Conservation (phyloP, 1,139 yeast genomes). For the Casaregolazyma suthepensis region DNA sequence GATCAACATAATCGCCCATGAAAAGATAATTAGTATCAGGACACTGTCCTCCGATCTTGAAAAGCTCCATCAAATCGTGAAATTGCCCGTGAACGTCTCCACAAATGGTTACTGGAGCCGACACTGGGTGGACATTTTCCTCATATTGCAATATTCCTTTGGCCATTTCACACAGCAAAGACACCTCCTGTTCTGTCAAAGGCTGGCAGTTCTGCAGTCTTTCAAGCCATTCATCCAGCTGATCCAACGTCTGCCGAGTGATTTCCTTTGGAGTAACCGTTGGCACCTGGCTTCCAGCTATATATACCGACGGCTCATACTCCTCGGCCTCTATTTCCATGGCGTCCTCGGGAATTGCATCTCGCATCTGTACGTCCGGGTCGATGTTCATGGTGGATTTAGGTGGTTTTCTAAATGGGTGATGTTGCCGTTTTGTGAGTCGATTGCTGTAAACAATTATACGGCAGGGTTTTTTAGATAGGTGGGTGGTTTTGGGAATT, state of each 20-base stretch:
- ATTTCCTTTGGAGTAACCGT: constrained; percentile 18
- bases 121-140: constrained; percentile 90
- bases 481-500: not conserved
- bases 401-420: not conserved
- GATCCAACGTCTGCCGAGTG: constrained; percentile 19
- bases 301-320: constrained; percentile 1
- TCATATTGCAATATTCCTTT: constrained; percentile 86
- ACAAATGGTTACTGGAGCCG: constrained; percentile 96
- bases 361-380: constrained; percentile 37
- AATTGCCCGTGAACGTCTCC: constrained; percentile 98
- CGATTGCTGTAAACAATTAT: not conserved
- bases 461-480: not conserved
- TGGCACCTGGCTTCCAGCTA: constrained; percentile 9
- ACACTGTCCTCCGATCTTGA: constrained; percentile 82
- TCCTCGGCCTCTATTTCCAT: constrained; percentile 18
- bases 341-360: constrained; percentile 24
- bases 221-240: constrained; percentile 58
- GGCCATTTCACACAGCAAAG: constrained; percentile 74
- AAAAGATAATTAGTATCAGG: constrained; percentile 77
- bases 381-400: constrained; percentile 31
- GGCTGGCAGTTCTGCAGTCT: constrained; percentile 72
- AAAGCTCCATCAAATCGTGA: constrained; percentile 85
- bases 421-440: not conserved
- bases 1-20: constrained; percentile 91
- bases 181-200: constrained; percentile 74